Conservation (phyloP, 805 yeast genomes). For the Wickerhamomyces chaumierensis region DNA sequence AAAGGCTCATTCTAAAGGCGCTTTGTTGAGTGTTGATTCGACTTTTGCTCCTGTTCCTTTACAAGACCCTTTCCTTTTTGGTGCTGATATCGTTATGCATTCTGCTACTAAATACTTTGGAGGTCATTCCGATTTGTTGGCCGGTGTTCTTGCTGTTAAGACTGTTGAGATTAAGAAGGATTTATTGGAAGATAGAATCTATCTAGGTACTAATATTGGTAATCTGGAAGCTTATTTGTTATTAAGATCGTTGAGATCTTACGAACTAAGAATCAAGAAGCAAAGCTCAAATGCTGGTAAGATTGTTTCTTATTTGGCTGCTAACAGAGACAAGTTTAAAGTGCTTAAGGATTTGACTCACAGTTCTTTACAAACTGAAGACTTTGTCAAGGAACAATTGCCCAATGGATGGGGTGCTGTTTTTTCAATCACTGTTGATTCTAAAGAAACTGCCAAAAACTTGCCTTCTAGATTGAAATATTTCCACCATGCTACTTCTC, state of each 20-base stretch:
- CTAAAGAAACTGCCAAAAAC: constrained; percentile 42
- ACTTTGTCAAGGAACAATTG: constrained; percentile 54
- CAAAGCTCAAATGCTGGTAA: constrained; percentile 56
- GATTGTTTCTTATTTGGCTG: constrained; percentile 47
- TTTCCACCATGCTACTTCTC: constrained; percentile 85
- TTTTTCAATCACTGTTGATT: constrained; percentile 48
- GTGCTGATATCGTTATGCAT: constrained; percentile 85
- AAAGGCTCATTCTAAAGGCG: constrained; percentile 71
- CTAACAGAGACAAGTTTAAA: constrained; percentile 36
- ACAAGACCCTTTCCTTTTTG: constrained; percentile 68
- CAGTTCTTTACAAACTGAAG: constrained; percentile 67
- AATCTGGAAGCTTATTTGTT: constrained; percentile 68
- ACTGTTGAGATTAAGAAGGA: constrained; percentile 31
- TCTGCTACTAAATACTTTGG: constrained; percentile 92
- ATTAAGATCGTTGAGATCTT: constrained; percentile 73
- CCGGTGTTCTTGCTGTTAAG: constrained; percentile 70
- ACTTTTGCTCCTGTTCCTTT: constrained; percentile 94
- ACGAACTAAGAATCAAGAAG: constrained; percentile 52
- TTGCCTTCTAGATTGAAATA: constrained; percentile 56
- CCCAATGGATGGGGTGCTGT: constrained; percentile 64
- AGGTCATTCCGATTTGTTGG: constrained; percentile 87
- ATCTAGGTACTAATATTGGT: constrained; percentile 70
- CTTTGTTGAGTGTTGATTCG: constrained; percentile 61
- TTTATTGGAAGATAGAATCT: constrained; percentile 52
- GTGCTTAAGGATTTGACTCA: constrained; percentile 47